Evolutionary conservation across 176 grass and related monocot species (phyloP).

Genomic region (Oryza brachyantha): DNA sequence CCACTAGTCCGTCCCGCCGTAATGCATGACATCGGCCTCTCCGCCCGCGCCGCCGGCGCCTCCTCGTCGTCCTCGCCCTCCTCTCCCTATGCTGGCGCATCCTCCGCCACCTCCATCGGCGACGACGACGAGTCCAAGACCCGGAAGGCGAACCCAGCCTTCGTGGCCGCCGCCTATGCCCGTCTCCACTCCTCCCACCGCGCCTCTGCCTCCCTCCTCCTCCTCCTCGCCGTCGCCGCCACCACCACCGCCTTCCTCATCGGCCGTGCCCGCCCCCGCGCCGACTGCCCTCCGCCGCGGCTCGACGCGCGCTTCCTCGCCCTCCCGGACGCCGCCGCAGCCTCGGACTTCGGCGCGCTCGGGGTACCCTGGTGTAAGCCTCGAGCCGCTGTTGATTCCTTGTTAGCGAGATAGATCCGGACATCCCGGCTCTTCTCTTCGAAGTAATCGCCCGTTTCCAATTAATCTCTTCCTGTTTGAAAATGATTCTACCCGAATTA

Average conservation of each 20-base stretch:
- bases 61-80: not conserved
- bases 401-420: not conserved
- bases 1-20: not conserved
- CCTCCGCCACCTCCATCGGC: conserved; percentile 3
- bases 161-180: conserved; percentile 41
- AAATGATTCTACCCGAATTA: not conserved
- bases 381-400: not conserved
- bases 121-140: conserved; percentile 54
- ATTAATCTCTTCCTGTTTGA: not conserved
- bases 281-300: conserved; percentile 29
- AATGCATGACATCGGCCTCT: conserved; percentile 46
- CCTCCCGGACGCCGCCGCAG: conserved; percentile 36
- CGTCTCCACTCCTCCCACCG: conserved; percentile 31
- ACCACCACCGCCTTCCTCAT: conserved; percentile 40
- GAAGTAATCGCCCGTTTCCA: not conserved
- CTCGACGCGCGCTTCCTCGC: conserved; percentile 51
- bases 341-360: conserved; percentile 86
- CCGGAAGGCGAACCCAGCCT: conserved; percentile 52
- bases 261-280: conserved; percentile 29
- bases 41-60: conserved; percentile 36
- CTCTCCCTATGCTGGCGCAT: conserved; percentile 19
- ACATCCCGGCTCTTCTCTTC: not conserved
- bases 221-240: conserved; percentile 49
- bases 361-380: conserved; percentile 94
- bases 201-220: conserved; percentile 35